A percentile compares a stretch with the other conserved stretches of the same genome.
These are phyloP conservation scores for Raddia distichophylla DNA, from an alignment of 176 grass and related monocot species.

Conservation along the genomic window DNA sequence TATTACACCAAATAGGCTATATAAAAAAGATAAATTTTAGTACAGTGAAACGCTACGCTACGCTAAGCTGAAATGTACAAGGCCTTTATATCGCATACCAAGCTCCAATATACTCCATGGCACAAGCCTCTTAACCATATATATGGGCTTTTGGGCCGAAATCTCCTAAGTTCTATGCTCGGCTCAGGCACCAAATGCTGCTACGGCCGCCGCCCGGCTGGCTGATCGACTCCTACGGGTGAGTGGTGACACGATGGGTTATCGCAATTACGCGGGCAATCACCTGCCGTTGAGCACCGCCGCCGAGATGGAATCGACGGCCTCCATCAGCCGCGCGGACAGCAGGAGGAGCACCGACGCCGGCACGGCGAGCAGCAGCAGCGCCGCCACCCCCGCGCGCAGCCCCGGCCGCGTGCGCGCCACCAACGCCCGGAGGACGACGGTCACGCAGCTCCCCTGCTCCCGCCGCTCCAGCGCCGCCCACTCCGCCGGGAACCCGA, in stretches of 20 bases:
- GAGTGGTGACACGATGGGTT: no score
- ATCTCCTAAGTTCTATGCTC: no score
- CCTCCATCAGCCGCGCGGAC: slow-evolving; percentile 25
- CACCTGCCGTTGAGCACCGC: not conserved
- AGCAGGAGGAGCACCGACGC: slow-evolving; percentile 47
- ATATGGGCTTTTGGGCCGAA: no score
- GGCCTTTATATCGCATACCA: no score
- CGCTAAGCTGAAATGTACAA: no score
- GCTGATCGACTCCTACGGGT: not conserved
- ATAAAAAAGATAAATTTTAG: no score
- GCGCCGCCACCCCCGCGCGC: slow-evolving; percentile 44
- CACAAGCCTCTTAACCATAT: no score
- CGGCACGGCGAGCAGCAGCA: slow-evolving; percentile 57
- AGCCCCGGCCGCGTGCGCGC: slow-evolving; percentile 57
- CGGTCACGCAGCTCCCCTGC: slow-evolving; percentile 50
- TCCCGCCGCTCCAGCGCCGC: slow-evolving; percentile 70
- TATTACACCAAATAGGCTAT: no score
- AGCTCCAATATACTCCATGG: no score
- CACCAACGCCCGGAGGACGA: slow-evolving; percentile 62
- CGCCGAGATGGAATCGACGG: not conserved
- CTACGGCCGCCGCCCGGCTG: not conserved
- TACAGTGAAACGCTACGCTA: no score
- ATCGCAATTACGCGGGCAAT: not conserved
- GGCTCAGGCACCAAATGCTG: no score
- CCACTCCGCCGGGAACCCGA: slow-evolving; percentile 42